Conservation (phyloP, 129 eudicot genomes). For the Flaveria bidentis region DNA sequence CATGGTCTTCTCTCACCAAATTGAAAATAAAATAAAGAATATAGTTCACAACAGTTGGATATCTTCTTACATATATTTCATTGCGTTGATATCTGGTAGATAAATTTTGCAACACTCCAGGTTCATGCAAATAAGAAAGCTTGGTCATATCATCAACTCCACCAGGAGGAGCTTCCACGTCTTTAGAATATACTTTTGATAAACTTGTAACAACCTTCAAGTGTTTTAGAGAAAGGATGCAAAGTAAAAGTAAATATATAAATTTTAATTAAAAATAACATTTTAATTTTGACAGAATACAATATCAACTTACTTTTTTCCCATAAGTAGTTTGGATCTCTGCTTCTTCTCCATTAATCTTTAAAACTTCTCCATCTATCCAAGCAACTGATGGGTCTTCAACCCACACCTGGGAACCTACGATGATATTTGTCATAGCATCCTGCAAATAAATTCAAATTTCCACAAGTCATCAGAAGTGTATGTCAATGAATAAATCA, state of each 20-base stretch:
- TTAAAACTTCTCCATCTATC: conserved; percentile 83
- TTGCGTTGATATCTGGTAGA: conserved; percentile 83
- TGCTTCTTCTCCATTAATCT: conserved; percentile 69
- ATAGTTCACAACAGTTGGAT: conserved; percentile 4
- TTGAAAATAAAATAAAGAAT: conserved; percentile 23
- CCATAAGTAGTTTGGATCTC: conserved; percentile 68
- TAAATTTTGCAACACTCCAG: conserved; percentile 94
- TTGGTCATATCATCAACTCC: conserved; percentile 98
- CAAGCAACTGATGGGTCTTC: conserved; percentile 81
- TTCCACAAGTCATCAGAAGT: conserved; percentile 22
- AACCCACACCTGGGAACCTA: conserved; percentile 89
- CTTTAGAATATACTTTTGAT: conserved; percentile 67
- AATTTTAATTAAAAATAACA: background rate
- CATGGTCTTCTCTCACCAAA: conserved; percentile 48
- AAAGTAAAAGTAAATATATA: conserved; percentile 14
- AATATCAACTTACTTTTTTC: conserved; percentile 51
- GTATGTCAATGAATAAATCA: conserved; percentile 20
- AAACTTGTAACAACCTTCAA: conserved; percentile 55
- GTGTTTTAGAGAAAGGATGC: background rate
- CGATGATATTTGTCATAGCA: conserved; percentile 69
- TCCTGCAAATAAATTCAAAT: conserved; percentile 62
- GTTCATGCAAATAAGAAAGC: conserved; percentile 92
- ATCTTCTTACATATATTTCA: conserved; percentile 87
- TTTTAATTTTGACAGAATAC: background rate
- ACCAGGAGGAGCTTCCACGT: conserved; percentile 71